phyloP scores from a whole-genome alignment of 352 stramenopile species.

The Phytophthora crassamura region DNA sequence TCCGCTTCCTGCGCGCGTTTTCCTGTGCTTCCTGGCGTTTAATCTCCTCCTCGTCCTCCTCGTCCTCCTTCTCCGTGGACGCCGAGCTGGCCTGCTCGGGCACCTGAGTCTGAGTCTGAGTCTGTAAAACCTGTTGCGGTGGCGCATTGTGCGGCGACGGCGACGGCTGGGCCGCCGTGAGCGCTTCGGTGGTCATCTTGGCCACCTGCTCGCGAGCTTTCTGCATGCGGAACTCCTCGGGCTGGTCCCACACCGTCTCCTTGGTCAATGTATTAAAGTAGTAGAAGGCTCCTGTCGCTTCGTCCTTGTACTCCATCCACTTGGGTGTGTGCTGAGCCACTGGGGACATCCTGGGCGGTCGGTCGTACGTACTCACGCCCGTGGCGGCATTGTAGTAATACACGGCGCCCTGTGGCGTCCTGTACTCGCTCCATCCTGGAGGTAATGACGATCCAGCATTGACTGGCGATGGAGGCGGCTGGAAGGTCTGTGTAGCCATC shows the following conservation, averaged over 20 bases:
- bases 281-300: slow-evolving; percentile 70
- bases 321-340: slow-evolving; percentile 15
- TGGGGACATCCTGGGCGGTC: slow-evolving; percentile 20
- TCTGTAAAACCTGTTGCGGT: background rate
- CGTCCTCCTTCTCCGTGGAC: slow-evolving; percentile 32
- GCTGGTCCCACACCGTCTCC: slow-evolving; percentile 83
- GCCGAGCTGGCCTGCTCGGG: slow-evolving; percentile 6
- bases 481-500: slow-evolving; percentile 19
- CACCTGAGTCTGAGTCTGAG: slow-evolving; percentile 5
- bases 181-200: slow-evolving; percentile 58
- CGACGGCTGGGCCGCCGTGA: slow-evolving; percentile 13
- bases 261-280: slow-evolving; percentile 85
- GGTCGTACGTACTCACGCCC: slow-evolving; percentile 71
- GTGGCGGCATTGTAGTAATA: slow-evolving; percentile 74
- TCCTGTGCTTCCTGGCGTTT: slow-evolving; percentile 30
- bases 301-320: slow-evolving; percentile 86
- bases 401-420: slow-evolving; percentile 54
- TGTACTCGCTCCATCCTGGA: slow-evolving; percentile 66
- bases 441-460: slow-evolving; percentile 33
- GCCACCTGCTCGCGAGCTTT: slow-evolving; percentile 74
- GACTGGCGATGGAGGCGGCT: slow-evolving; percentile 26
- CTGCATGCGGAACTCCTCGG: slow-evolving; percentile 79
- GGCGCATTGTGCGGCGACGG: slow-evolving; percentile 2
- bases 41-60: slow-evolving; percentile 42
- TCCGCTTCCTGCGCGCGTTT: slow-evolving; percentile 45